Evolutionary conservation across 371 early-diverging fungal genomes (phyloP).

Genomic region (Rhizomucor pusillus): DNA sequence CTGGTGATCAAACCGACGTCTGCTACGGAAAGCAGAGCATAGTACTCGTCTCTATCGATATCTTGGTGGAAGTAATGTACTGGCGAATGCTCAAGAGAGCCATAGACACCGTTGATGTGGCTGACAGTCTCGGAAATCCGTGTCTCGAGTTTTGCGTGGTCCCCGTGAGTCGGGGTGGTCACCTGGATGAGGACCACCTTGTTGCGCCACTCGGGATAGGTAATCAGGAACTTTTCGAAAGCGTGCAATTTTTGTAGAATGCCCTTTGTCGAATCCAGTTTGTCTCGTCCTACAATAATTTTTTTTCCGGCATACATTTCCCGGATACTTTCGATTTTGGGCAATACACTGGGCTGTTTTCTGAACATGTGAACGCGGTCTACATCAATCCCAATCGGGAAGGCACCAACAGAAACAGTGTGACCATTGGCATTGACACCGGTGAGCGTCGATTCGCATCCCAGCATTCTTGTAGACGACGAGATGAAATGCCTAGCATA

Average conservation of each 20-base stretch:
- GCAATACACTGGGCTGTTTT: constrained; percentile 57
- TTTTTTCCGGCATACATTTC: constrained; percentile 89
- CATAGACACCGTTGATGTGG: constrained; percentile 93
- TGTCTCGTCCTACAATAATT: constrained; percentile 98
- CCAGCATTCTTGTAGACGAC: constrained; percentile 90
- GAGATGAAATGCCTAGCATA: constrained; percentile 97
- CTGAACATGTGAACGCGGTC: constrained; percentile 49
- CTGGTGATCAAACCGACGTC: constrained; percentile 97
- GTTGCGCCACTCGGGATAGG: constrained; percentile 90
- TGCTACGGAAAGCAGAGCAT: constrained; percentile 91
- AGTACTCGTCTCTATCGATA: constrained; percentile 94
- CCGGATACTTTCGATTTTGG: constrained; percentile 76
- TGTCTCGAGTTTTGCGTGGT: constrained; percentile 72
- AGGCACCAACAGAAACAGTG: constrained; percentile 81
- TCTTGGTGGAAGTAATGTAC: constrained; percentile 96
- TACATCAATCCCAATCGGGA: constrained; percentile 98
- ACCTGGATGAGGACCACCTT: constrained; percentile 90
- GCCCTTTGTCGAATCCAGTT: constrained; percentile 98
- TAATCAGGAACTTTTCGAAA: constrained; percentile 87
- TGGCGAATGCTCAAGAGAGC: constrained; percentile 92
- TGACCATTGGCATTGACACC: constrained; percentile 80
- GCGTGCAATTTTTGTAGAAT: constrained; percentile 95
- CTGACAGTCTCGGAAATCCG: constrained; percentile 90
- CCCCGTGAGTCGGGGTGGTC: constrained; percentile 24
- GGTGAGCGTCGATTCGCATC: constrained; percentile 82